Evolutionary conservation across 768 basidiomycete species (phyloP), one percentile per base, ranked within the genome.

Genomic region (Termitomyces sp.): DNA sequence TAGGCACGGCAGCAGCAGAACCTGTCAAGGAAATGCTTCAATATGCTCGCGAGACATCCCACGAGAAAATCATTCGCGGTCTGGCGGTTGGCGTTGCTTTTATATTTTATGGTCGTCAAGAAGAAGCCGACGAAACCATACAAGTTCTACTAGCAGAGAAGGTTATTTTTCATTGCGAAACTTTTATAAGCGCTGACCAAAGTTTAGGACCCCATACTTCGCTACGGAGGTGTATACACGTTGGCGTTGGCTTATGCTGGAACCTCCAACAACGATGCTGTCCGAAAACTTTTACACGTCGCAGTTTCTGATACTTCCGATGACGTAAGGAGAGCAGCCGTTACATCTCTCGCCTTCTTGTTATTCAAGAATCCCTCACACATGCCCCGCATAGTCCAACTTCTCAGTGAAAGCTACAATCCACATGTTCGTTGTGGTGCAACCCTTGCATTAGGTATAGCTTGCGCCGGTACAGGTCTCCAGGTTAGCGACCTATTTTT

Each of bases 221-320:
- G 97, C 60, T 99, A 98, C 70, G 97, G 97, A 47, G 97, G 94
- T 66, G 96, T 98, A 64, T 98, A 96, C 76, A 96, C 96, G 3
- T 82, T 98, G 40, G 97, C 96, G 1, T 81, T 98, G 17, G 97
- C 97, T 0, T 98, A 98, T 71, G 94, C 96, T 3, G 97, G 96
- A 57, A 98, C 96, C 8, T 87, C 94, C 37, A 91, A 96, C 77
- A 98, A 98, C 69, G 84, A 88, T 64, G 96, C 96, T 3, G 88
- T 98, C 66, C 88, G 95, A 56, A 87, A 90, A 72, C 80, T 98
- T 14, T 77, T 99, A 36, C 96, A 98, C 69, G 92, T 98, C 43
- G 97, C 97, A 25, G 97, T 99, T 40, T 98, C 96, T 11, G 97
- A 99, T 72, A 97, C 95, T 5, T 96, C 92, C 14, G 96, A 98